These are phyloP conservation scores for Naganishia vishniacii DNA, from an alignment of 768 basidiomycete species.

Conservation along the genomic window DNA sequence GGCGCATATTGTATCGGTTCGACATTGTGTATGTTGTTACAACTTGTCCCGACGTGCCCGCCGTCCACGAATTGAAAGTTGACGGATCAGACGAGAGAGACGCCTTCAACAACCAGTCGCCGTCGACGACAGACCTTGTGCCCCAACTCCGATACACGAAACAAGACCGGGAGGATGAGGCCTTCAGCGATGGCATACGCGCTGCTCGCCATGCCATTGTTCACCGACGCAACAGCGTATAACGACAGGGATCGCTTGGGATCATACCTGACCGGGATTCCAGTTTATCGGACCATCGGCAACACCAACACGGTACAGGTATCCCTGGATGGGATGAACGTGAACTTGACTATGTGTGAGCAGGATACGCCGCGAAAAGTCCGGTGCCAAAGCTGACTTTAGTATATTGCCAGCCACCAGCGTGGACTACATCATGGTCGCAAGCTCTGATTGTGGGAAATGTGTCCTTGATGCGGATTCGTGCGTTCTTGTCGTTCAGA, in stretches of 20 bases:
- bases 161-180: neutral
- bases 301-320: conserved; percentile 40
- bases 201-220: neutral
- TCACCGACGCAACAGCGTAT: neutral
- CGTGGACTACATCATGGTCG: conserved; percentile 40
- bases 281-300: conserved; percentile 35
- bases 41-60: too few species aligned
- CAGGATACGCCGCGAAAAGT: neutral
- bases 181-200: neutral
- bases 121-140: too few species aligned
- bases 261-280: conserved; percentile 33
- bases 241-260: conserved; percentile 27
- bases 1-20: too few species aligned
- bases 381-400: neutral
- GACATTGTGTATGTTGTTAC: too few species aligned
- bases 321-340: conserved; percentile 31
- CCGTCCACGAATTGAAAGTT: too few species aligned
- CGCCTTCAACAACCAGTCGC: too few species aligned
- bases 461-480: conserved; percentile 29
- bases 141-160: too few species aligned
- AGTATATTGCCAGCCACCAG: conserved; percentile 34
- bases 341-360: conserved; percentile 45
- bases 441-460: conserved; percentile 29
- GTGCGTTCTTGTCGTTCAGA: conserved; percentile 21
- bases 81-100: too few species aligned